phyloP scores from a whole-genome alignment of 108 stramenopile species.

The Epipyxis sp. region DNA sequence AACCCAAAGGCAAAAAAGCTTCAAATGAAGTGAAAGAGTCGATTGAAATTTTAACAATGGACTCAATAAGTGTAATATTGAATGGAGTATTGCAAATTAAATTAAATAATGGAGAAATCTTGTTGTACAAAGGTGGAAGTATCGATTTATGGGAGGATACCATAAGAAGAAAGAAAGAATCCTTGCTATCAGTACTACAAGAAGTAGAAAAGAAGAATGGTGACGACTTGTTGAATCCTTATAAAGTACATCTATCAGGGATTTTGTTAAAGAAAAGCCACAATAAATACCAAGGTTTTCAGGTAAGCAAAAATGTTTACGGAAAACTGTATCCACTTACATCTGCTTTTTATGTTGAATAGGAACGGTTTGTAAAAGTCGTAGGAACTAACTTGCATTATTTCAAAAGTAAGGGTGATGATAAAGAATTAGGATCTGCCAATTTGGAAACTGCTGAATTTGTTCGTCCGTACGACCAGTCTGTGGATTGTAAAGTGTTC shows the following conservation, averaged over 20 bases:
- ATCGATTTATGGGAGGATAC: neutral
- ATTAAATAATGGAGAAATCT: neutral
- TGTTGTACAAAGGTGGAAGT: neutral
- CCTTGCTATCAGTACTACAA: no score
- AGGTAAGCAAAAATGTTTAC: no score
- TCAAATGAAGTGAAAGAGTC: neutral
- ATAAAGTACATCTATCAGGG: neutral
- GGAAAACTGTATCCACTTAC: no score
- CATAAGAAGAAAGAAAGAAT: neutral
- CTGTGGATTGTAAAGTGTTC: neutral
- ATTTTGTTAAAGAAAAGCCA: conserved; percentile 1
- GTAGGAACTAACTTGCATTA: neutral
- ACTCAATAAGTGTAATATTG: neutral
- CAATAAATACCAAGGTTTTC: conserved; percentile 14
- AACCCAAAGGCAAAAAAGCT: neutral
- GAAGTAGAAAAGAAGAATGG: neutral
- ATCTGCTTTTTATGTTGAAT: neutral
- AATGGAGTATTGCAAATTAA: neutral
- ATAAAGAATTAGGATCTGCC: neutral
- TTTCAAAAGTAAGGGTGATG: neutral
- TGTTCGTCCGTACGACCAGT: neutral
- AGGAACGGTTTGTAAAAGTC: neutral
- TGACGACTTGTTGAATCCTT: no score
- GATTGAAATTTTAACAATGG: no score
- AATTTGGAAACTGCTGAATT: neutral